Evolutionary conservation across 2,329 filamentous ascomycete genomes (phyloP).

Genomic region (Phaeosphaeriaceae sp.): DNA sequence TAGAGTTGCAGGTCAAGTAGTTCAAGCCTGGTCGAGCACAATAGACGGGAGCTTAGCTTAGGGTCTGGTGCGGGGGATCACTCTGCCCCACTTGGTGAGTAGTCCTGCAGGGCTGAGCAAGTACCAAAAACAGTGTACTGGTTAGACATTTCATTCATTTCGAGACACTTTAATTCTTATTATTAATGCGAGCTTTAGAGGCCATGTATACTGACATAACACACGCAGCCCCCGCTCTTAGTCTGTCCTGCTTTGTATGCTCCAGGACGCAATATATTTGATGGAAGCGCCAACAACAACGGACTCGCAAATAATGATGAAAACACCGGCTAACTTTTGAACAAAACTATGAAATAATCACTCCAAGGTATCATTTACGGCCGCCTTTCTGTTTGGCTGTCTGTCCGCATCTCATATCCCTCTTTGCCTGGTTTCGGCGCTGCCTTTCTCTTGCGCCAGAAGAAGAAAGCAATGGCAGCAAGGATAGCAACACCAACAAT

Average conservation of each 20-base stretch:
- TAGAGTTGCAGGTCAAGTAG: background rate
- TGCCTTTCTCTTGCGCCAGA: conserved; percentile 7
- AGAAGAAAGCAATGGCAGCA: conserved; percentile 5
- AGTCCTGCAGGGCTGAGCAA: too few species aligned
- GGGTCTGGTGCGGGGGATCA: background rate
- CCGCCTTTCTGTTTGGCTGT: background rate
- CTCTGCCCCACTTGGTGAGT: too few species aligned
- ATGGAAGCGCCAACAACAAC: background rate
- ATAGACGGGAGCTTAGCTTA: background rate
- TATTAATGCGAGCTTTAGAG: too few species aligned
- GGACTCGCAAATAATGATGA: too few species aligned
- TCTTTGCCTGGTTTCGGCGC: background rate
- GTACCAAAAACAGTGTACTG: too few species aligned
- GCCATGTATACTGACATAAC: too few species aligned
- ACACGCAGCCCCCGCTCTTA: too few species aligned
- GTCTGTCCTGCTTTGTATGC: background rate
- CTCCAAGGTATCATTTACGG: too few species aligned
- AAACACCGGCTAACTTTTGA: too few species aligned
- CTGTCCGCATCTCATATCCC: conserved; percentile 3
- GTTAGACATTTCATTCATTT: too few species aligned
- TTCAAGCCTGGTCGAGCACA: background rate
- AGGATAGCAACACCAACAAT: conserved; percentile 3
- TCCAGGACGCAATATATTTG: background rate
- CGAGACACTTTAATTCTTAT: too few species aligned
- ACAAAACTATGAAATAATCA: too few species aligned